Conservation (phyloP, 2,329 filamentous ascomycete genomes). For the Setomelanomma holmii region DNA sequence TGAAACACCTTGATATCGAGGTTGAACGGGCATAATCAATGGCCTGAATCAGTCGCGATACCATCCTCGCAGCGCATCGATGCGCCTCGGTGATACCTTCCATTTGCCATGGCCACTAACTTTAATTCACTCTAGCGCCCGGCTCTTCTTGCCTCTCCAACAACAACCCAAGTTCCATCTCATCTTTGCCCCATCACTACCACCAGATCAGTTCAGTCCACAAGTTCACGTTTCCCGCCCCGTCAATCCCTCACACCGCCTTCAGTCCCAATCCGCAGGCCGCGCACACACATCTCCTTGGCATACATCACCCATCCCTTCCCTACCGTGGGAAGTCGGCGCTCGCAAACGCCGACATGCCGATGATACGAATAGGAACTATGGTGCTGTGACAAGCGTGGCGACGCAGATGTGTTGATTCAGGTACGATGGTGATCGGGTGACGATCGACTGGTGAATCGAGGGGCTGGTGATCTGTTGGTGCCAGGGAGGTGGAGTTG, state of each 20-base stretch:
- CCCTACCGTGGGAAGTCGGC: not conserved
- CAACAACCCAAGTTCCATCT: not conserved
- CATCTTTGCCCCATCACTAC: not conserved
- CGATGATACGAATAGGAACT: constrained; percentile 5
- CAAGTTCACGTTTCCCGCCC: not conserved
- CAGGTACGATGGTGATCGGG: not conserved
- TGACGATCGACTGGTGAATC: not conserved
- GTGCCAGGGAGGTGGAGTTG: not conserved
- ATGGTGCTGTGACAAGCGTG: not conserved
- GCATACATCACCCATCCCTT: not conserved
- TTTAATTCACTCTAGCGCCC: not conserved
- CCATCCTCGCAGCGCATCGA: not conserved
- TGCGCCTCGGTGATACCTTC: not conserved
- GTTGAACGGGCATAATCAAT: too few relatives aligned
- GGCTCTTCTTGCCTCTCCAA: not conserved
- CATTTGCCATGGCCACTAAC: not conserved
- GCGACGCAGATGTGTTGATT: not conserved
- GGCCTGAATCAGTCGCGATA: not conserved
- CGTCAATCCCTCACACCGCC: not conserved
- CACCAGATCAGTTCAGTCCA: too few relatives aligned
- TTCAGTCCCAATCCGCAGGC: not conserved
- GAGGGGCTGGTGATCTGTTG: constrained; percentile 1
- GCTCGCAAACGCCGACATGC: constrained; percentile 12
- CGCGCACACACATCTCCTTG: constrained; percentile 1
- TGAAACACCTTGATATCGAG: too few relatives aligned